Evolutionary conservation across 768 basidiomycete genomes (phyloP), one percentile per base, ranked within the genome.

Genomic region (Butyriboletus loyo): DNA sequence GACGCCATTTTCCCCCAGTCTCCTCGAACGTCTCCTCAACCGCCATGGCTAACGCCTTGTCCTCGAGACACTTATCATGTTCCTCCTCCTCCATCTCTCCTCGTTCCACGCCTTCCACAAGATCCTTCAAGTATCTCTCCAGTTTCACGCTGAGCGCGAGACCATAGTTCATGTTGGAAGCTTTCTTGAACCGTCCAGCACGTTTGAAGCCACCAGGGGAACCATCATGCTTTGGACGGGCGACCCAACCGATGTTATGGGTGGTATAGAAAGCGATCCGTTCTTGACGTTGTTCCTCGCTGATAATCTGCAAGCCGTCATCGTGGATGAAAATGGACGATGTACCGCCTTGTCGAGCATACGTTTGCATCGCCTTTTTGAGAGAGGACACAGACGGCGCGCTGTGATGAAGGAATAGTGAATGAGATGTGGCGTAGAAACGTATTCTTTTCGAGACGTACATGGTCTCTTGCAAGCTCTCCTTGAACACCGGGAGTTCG

Each of bases 151-250:
- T 75, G 3, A 80, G 58, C 17, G 68, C 72, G 19, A 79, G 67
- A 4, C 82, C 90, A 61, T 87, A 92, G 66, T 94, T 95, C 86
- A 94, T 86, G 69, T 96, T 96, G 30, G 84, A 86, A 1, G 92
- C 91, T 69, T 96, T 96, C 76, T 96, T 95, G 82, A 96, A 96
- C 14, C 92, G 80, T 15, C 92, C 92, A 0, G 86, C 67, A 30
- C 74, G 70, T 19, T 68, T 73, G 46, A 67, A 69, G 5, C 65
- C 69, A 4, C 25, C 50, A 0, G 65, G 62, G 1, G 62, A 24
- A 4, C 40, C 17, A 5, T 65, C 62, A 1, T 85, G 82, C 58
- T 72, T 72, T 0, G 84, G 84, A 38, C 84, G 75, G 27, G 84
- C 79, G 38, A 83, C 79, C 73, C 78, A 85, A 17, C 78, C 83